Evolutionary conservation across 208 protist species (phyloP).

Genomic region (Trypanosoma conorhini): DNA sequence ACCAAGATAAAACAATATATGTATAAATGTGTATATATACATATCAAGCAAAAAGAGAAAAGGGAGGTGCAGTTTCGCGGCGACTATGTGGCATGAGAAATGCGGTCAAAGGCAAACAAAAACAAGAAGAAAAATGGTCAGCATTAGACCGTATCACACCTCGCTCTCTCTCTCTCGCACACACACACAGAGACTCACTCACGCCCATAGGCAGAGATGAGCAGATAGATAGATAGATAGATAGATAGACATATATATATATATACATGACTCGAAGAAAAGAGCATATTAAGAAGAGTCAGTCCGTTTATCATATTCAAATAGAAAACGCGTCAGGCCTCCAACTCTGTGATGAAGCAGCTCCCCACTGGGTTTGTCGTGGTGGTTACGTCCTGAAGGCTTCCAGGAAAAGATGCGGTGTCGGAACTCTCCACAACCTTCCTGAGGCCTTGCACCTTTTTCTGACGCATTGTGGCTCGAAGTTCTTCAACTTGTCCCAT

Average conservation of each 20-base stretch:
- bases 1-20: neutral
- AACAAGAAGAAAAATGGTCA: neutral
- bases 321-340: neutral
- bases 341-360: slow-evolving; percentile 16
- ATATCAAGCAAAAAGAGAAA: neutral
- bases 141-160: neutral
- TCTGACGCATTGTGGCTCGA: neutral
- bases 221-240: neutral
- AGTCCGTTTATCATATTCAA: neutral
- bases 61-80: neutral
- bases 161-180: neutral
- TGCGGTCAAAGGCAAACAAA: neutral
- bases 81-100: neutral
- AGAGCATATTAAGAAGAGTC: neutral
- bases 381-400: neutral
- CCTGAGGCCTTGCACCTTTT: neutral
- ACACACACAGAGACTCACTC: neutral
- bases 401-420: neutral
- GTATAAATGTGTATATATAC: no score
- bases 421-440: no score
- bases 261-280: neutral
- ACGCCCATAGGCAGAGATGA: neutral
- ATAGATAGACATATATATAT: neutral
- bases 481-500: slow-evolving; percentile 5
- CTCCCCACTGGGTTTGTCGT: neutral